Conservation (phyloP, 257 asterid species). For the Parsonsia alboflavescens region DNA sequence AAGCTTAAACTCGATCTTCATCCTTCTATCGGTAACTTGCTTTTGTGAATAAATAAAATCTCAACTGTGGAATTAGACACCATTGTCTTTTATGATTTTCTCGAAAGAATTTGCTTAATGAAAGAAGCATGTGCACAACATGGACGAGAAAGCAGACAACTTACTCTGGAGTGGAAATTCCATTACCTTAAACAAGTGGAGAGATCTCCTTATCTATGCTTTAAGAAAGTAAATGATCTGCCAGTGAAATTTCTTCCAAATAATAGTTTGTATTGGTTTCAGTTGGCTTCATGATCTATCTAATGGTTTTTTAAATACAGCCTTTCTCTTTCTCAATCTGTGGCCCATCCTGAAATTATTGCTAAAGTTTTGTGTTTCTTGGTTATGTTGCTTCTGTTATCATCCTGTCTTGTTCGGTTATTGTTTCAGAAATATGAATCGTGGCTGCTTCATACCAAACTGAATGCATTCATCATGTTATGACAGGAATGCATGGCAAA, state of each 20-base stretch:
- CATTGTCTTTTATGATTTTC: neutral
- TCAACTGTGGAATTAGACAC: neutral
- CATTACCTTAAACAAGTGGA: neutral
- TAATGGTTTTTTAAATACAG: too few relatives aligned
- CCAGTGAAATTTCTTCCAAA: too few relatives aligned
- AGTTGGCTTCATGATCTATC: neutral
- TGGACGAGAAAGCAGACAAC: neutral
- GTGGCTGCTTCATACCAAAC: neutral
- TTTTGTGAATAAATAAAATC: neutral
- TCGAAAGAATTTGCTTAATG: neutral
- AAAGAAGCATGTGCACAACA: neutral
- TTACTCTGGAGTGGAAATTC: neutral
- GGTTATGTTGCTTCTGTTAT: neutral
- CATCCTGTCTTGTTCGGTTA: neutral
- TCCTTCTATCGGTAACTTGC: neutral
- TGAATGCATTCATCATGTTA: neutral
- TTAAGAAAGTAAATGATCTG: neutral
- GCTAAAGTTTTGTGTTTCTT: too few relatives aligned
- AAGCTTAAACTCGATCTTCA: neutral
- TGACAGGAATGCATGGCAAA: conserved; percentile 63
- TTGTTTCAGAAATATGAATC: neutral
- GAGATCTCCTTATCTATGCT: neutral
- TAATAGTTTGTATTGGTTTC: too few relatives aligned
- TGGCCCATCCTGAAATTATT: neutral
- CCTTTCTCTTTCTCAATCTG: too few relatives aligned